Evolutionary conservation across 768 basidiomycete species (phyloP).

Genomic region (Porpolomopsis calyptriformis): DNA sequence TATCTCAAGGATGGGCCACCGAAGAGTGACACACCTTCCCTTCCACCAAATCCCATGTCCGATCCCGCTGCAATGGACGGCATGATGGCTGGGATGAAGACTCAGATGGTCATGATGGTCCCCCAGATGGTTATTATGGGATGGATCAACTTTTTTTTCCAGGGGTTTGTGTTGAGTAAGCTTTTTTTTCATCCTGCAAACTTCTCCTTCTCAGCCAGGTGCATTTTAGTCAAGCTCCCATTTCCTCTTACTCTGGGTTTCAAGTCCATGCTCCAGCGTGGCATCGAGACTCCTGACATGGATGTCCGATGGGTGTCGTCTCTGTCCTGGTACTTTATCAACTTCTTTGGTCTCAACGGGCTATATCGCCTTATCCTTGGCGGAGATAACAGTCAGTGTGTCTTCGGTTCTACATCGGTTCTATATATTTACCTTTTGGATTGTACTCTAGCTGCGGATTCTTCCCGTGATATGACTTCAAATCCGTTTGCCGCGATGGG

Average conservation of each 20-base stretch:
- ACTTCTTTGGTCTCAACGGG: conserved; percentile 95
- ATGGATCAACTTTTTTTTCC: conserved; percentile 99
- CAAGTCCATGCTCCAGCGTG: conserved; percentile 95
- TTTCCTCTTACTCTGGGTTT: conserved; percentile 96
- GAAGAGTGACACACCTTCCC: conserved; percentile 44
- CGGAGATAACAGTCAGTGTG: conserved; percentile 66
- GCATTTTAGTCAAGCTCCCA: conserved; percentile 75
- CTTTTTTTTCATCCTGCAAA: neutral
- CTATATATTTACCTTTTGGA: conserved; percentile 9
- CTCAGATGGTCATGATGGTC: conserved; percentile 99
- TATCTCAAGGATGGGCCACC: conserved; percentile 84
- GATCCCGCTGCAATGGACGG: conserved; percentile 94
- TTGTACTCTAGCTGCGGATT: conserved; percentile 53
- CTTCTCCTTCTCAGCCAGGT: neutral
- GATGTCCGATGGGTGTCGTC: conserved; percentile 99
- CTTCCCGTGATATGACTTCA: conserved; percentile 61
- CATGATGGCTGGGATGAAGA: conserved; percentile 99
- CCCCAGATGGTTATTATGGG: conserved; percentile 99
- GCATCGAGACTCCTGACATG: conserved; percentile 91
- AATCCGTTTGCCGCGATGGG: conserved; percentile 55
- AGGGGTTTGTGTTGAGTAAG: conserved; percentile 95
- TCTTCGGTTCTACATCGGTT: neutral
- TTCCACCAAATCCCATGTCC: conserved; percentile 71
- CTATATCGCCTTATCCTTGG: conserved; percentile 91
- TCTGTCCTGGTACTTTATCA: conserved; percentile 97